Evolutionary conservation across 2,329 filamentous ascomycete genomes (phyloP).

Genomic region (Bipolaris sorokiniana): DNA sequence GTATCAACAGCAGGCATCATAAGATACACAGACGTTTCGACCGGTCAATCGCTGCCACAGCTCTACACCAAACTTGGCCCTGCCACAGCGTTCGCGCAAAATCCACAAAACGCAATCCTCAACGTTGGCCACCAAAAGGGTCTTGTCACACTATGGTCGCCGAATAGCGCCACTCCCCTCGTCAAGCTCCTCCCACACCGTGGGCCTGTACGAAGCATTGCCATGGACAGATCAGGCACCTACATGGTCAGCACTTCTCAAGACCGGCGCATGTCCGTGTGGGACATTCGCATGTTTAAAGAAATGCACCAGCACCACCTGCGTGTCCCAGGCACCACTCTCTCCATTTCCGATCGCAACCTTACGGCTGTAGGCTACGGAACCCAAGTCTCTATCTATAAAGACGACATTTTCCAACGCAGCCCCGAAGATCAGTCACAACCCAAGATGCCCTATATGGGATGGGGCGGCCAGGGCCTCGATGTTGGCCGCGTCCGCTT

Average conservation of each 20-base stretch:
- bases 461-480: conserved; percentile 86
- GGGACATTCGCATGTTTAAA: conserved; percentile 93
- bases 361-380: conserved; percentile 91
- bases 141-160: conserved; percentile 93
- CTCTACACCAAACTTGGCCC: conserved; percentile 83
- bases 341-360: conserved; percentile 87
- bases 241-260: conserved; percentile 97
- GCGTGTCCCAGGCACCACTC: conserved; percentile 77
- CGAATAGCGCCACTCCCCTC: conserved; percentile 82
- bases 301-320: conserved; percentile 91
- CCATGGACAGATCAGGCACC: conserved; percentile 84
- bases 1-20: conserved; percentile 83
- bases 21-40: conserved; percentile 92
- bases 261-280: conserved; percentile 89
- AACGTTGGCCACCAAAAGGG: conserved; percentile 96
- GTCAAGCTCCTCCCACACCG: conserved; percentile 91
- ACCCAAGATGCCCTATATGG: conserved; percentile 87
- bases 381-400: conserved; percentile 88
- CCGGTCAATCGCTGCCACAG: conserved; percentile 85
- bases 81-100: conserved; percentile 83
- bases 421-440: conserved; percentile 69
- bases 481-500: conserved; percentile 81
- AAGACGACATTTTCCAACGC: conserved; percentile 78
- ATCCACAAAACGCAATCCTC: conserved; percentile 88
- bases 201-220: conserved; percentile 84